Evolutionary conservation across 768 basidiomycete species (phyloP), one percentile per base, ranked within the genome.

Genomic region (Mycena latifolia): DNA sequence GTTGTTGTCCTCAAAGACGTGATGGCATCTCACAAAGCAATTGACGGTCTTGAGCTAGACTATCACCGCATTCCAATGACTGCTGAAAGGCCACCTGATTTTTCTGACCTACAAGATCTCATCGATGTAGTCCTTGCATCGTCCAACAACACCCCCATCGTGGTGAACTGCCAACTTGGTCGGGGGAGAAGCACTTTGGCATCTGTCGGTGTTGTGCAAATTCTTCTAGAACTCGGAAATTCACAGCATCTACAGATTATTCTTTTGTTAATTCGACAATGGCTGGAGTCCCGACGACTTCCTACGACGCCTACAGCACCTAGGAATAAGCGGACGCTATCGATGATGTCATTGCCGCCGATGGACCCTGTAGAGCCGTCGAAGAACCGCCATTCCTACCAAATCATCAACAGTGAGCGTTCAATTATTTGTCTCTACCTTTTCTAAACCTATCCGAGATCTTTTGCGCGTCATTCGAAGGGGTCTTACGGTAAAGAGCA

Each of bases 121-220:
- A 90, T 96, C 64, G 89, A 93, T 22, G 84, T 96, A 2, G 90
- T 93, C 29, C 82, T 95, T 41, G 84, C 90, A 12, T 88, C 89
- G 7, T 86, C 90, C 9, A 83, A 86, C 24, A 85, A 87, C 41
- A 91, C 92, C 0, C 92, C 92, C 0, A 92, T 99, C 62, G 90
- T 99, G 20, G 86, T 99, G 37, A 99, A 99, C 73, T 98, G 96
- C 72, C 98, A 99, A 74, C 87, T 99, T 17, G 97, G 95, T 5
- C 85, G 95, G 31, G 96, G 97, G 12, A 85, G 98, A 71, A 96
- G 95, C 65, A 97, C 96, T 0, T 79, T 95, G 53, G 90, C 95
- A n/a, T 93, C 96, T 20, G 93, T 93, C 60, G 68, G 89, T 74
- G 11, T 41, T 27, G 0, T 24, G 5, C 37, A 5, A 35, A 59